Base-by-base conservation (phyloP, 108 stramenopile genomes). In the Asterionellopsis glacialis region DNA sequence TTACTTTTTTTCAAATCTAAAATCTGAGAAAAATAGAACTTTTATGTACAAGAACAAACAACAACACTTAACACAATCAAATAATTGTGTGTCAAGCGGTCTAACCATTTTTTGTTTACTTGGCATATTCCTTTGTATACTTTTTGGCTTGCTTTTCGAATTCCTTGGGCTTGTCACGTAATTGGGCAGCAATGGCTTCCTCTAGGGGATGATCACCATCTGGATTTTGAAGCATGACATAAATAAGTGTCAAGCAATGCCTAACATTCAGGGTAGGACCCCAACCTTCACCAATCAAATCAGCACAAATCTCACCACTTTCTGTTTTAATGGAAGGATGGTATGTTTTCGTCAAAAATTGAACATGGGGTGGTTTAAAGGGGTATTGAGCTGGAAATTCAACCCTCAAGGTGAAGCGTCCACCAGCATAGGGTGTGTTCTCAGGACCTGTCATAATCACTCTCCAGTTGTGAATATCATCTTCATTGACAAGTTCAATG, bases 281-380 rank as follows among this genome's bases (percentile, higher is more conserved):
- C 91, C 91, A 93, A 47, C 71, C 47, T n/a, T 73, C 57, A 27
- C 81, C 83, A 24, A 93, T 52, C 44, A 90, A 71, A 54, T 86
- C 88, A 19, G 75, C 73, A 68, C 91, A 93, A 42, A 93, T 74
- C 59, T 90, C 87, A 24, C 91, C 91, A n/a, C 82, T 63, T 56
- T 91, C 84, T 16, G 66, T 64, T 59, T 85, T 75, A 22, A 95
- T 77, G 54, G 80, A 83, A 24, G 91, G 91, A 76, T 95, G 94
- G 64, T 93, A 93, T 12, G 91, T 70, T 59, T 87, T 85, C 47
- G 94, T 95, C 24, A 56, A 45, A 60, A 95, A 95, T 51, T 59
- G 69, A 14, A 95, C 65, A 44, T 68, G 79, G 16, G 94, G 94
- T n/a, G 94, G 67, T 62, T 90, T 93, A 81, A 95, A 95, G 10